Evolutionary conservation across 169 alveolate genomes (phyloP), one percentile per base, ranked within the genome.

Genomic region (Plasmodium malariae): DNA sequence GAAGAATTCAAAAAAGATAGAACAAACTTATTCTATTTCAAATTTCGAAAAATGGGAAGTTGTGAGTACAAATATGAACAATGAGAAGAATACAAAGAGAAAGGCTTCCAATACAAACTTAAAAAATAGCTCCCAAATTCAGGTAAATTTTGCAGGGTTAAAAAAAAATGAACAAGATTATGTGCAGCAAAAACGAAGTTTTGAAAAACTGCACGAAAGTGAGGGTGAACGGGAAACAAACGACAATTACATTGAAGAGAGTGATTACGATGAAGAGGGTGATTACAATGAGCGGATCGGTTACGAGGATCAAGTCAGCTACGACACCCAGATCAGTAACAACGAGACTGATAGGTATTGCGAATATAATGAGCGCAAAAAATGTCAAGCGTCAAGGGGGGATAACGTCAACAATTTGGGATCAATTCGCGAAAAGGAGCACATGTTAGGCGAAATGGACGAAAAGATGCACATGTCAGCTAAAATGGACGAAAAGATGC

Each of bases 161-260:
- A 60, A 68, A 37, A 65, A 55, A 32, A 69, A 69, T 51, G 74
- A 68, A 54, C n/a, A 68, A 19, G 24, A 51, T 68, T 67, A 21
- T 45, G 74, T 54, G 9, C 21, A 32, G 37, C 54, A 17, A 32
- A 67, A 65, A n/a, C n/a, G n/a, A 48, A 49, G 48, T 48, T 5
- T 14, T 40, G 48, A 19, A 11, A 40, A 70, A 2, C 19, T 17
- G 32, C 30, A 17, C 9, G 34, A 19, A 6, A 36, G 17, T 26
- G 51, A 85, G 1, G 40, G n/a, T 19, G 73, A 54, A 1, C 36
- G 68, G 11, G 74, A 68, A 36, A 32, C 48, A 2, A 54, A 65
- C 12, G 67, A 83, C 26, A 36, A 63, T 7, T n/a, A 40, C 26
- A 11, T 57, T 21, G 65, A 85, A 19, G 69, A 74, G 5, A 24